Conservation (phyloP, 768 basidiomycete genomes). For the Lyophyllum shimeji region DNA sequence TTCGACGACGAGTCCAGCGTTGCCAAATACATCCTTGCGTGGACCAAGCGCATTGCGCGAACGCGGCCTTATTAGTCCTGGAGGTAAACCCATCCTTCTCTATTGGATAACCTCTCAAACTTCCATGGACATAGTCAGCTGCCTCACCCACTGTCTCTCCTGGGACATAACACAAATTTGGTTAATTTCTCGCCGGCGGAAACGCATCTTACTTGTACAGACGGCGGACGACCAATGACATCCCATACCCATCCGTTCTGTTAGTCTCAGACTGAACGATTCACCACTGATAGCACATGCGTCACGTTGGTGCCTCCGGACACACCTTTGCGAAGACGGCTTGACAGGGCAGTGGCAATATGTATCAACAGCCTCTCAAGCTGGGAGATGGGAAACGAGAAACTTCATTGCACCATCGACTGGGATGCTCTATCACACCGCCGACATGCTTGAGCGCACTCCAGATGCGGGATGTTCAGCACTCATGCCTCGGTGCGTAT, state of each 20-base stretch:
- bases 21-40: neutral
- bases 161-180: neutral
- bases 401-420: neutral
- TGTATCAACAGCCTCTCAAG: neutral
- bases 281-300: neutral
- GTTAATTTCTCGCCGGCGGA: neutral
- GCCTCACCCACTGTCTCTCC: neutral
- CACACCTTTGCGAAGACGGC: neutral
- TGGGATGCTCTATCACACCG: neutral
- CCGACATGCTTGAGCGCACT: neutral
- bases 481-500: neutral
- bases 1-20: conserved; percentile 20
- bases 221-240: neutral
- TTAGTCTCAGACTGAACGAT: neutral
- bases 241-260: neutral
- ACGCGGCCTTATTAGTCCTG: neutral
- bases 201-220: neutral
- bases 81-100: neutral
- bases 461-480: neutral
- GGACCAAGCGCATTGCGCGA: neutral
- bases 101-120: neutral
- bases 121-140: neutral
- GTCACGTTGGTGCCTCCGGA: neutral
- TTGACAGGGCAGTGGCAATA: neutral
- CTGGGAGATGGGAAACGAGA: neutral